Base-by-base conservation (phyloP, 164 flowering plant species). In the Piper longum region DNA sequence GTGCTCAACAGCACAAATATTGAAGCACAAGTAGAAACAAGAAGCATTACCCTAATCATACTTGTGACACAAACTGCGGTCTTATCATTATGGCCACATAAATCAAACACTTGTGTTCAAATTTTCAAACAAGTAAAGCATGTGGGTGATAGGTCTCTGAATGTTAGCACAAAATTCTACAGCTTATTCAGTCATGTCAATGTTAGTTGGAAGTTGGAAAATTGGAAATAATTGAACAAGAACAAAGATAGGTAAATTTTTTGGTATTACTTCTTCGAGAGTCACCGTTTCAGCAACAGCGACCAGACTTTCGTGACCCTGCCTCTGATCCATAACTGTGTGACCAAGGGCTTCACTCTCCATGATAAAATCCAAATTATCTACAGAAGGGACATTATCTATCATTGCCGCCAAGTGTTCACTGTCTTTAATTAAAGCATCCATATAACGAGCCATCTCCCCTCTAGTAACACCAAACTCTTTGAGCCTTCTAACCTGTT, bases 351-450 rank as follows among this genome's bases (percentile, higher is more conserved):
- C 96, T 80, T 88, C 97, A 76, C 91, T 89, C 77, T 91, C 99
- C 99, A 95, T 95, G 48, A 89, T 80, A 70, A 89, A 91, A 77
- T 91, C 96, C 81, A 95, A 75, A 76, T 89, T 88, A 75, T 95
- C 99, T 75, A 95, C 95, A 16, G 99, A 95, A 62, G 97, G 75
- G 52, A 95, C 89, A 69, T 89, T 95, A 72, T 95, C 99, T 72
- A 91, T 85, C 97, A 95, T 91, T 54, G 96, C 91, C 59, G 99
- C 97, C 64, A 89, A 78, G 57, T 95, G 99, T 75, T 95, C 99
- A 79, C 99, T 95, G 63, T 95, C 99, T 83, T 95, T 95, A 59
- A 95, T 63, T 5, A 95, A 76, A 26, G 99, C 99, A 81, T 91
- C 97, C 84, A 85, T 63, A 69, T 95, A 95, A 54, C 99, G 97